Evolutionary conservation across 202 grass and related monocot genomes (phyloP).

Genomic region (Hordeum pubiflorum): DNA sequence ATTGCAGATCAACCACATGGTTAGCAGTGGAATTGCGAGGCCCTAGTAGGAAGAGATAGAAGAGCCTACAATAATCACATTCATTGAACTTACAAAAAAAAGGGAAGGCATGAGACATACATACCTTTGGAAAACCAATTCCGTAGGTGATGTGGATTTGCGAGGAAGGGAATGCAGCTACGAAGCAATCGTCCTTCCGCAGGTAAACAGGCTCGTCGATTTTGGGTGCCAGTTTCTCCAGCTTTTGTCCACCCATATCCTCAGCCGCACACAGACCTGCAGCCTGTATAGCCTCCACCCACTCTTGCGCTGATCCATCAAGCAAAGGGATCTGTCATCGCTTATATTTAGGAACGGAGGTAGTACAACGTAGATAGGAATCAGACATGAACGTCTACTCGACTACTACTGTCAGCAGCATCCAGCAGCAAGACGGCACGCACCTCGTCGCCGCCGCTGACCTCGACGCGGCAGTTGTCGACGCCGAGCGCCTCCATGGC

Average conservation of each 20-base stretch:
- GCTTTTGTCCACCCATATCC: constrained; percentile 38
- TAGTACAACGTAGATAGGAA: neutral
- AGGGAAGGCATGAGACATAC: neutral
- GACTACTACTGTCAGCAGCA: neutral
- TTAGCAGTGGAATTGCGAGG: neutral
- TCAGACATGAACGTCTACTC: neutral
- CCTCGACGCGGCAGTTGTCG: constrained; percentile 77
- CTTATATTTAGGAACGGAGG: neutral
- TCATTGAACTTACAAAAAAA: neutral
- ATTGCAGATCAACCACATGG: neutral
- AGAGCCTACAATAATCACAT: neutral
- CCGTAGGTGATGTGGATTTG: constrained; percentile 61
- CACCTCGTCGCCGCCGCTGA: constrained; percentile 73
- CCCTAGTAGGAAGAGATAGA: neutral
- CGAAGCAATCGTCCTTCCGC: constrained; percentile 48
- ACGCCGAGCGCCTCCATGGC: constrained; percentile 74
- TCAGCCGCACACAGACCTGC: constrained; percentile 43
- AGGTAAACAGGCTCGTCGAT: constrained; percentile 59
- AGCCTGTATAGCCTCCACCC: constrained; percentile 52
- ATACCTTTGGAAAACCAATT: constrained; percentile 74
- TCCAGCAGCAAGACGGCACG: neutral
- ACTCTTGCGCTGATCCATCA: constrained; percentile 94
- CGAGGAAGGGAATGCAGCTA: constrained; percentile 69
- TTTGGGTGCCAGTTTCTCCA: constrained; percentile 58
- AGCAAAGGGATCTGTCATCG: constrained; percentile 78